phyloP scores from a whole-genome alignment of 768 basidiomycete species.

The Amanita pallidorosea region DNA sequence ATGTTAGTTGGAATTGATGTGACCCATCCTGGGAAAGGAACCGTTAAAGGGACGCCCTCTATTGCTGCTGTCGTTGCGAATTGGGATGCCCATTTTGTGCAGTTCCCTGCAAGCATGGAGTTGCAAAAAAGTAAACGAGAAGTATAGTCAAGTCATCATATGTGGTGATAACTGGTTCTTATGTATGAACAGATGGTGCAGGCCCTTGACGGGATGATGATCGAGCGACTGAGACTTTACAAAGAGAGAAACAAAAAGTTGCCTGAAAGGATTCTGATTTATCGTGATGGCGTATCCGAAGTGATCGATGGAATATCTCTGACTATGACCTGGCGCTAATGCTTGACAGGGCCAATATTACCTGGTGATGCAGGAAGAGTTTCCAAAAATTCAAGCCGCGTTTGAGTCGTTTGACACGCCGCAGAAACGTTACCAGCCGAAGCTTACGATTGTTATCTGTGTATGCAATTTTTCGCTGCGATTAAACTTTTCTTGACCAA shows the following conservation, averaged over 20 bases:
- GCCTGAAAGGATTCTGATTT: conserved; percentile 61
- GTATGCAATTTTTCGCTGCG: conserved; percentile 30
- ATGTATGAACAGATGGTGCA: conserved; percentile 61
- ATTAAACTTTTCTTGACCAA: conserved; percentile 1
- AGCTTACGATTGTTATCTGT: conserved; percentile 65
- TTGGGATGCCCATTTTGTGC: conserved; percentile 48
- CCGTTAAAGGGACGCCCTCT: conserved; percentile 64
- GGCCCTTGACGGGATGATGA: conserved; percentile 53
- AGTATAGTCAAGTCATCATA: conserved; percentile 23
- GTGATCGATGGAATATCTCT: conserved; percentile 26
- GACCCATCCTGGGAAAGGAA: conserved; percentile 73
- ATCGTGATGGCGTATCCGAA: conserved; percentile 79
- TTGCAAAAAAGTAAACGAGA: conserved; percentile 72
- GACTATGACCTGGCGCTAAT: neutral
- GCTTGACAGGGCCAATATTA: conserved; percentile 55
- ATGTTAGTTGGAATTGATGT: conserved; percentile 82
- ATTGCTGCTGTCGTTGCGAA: conserved; percentile 84
- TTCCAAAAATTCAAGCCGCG: conserved; percentile 51
- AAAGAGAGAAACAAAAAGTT: conserved; percentile 33
- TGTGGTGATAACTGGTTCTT: neutral
- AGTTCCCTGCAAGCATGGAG: conserved; percentile 66
- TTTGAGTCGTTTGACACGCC: conserved; percentile 39
- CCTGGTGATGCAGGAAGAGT: conserved; percentile 50
- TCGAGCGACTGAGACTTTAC: conserved; percentile 51
- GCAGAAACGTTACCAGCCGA: conserved; percentile 34